Base-by-base conservation (phyloP, 2,329 filamentous ascomycete species). In the Aspergillus terreus region DNA sequence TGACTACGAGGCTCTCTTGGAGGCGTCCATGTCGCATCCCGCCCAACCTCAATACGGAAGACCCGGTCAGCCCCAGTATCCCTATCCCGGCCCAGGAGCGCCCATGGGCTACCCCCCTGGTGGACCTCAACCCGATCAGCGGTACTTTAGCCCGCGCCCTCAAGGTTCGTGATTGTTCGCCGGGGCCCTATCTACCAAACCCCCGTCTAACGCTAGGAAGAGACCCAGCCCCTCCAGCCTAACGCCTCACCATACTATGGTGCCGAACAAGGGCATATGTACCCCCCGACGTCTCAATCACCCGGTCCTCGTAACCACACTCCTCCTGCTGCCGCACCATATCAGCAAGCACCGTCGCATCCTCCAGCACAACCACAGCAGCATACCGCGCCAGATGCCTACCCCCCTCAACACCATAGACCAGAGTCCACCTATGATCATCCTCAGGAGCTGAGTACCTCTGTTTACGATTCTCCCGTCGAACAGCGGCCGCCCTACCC, bases 11-110 rank as follows among this genome's bases (percentile, higher is more conserved):
- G 86, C 89, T 27, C 80, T 99, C n/a, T 78, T 99, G 17, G 94
- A 99, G 71, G 88, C 90, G 15, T 97, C 92, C 50, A 97, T 99
- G 92, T 85, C 92, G 1, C 92, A 96, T 61, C 88, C 92, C n/a
- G 84, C 88, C 47, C 87, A 89, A 64, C 83, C 86, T 44, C 83
- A 80, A 59, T 94, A 92, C 67, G 86, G 88, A 62, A 84, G 89
- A 59, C 75, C 73, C 44, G 63, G 62, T 19, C 71, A 74, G 51
- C 60, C 66, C 14, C 59, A 63, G 38, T 71, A 70, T 47, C 66
- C 61, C 6, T 72, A 71, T 58, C 62, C 67, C 35, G 60, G 61
- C 14, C 49, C 53, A 50, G 61, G 60, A 19, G 60, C 60, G n/a
- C 60, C 67, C 43, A 58, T 60, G 45, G 65, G 67, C 32, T 69